phyloP scores from a whole-genome alignment of 306 rosid species.

The Cicer judaicum region DNA sequence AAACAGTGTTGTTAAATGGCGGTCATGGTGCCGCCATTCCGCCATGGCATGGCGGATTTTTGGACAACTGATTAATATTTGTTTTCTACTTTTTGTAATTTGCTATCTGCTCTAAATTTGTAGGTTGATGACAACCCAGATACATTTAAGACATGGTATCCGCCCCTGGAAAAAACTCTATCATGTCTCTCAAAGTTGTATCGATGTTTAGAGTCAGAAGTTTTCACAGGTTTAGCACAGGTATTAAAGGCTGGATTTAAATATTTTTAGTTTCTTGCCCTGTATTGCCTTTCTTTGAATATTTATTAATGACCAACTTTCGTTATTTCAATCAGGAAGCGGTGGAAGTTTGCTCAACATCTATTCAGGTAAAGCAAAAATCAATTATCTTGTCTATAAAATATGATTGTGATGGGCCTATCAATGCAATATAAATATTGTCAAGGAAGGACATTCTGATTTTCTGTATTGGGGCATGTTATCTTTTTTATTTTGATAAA shows the following conservation, averaged over 20 bases:
- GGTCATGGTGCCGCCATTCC: too few relatives aligned
- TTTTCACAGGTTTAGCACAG: constrained; percentile 99
- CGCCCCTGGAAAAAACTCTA: constrained; percentile 89
- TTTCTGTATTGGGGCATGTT: constrained; percentile 4
- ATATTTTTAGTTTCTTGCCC: constrained; percentile 23
- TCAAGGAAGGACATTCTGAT: background rate
- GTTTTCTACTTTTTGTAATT: constrained; percentile 26
- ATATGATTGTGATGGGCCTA: constrained; percentile 25
- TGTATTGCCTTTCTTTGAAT: constrained; percentile 31
- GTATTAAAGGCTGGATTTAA: constrained; percentile 51
- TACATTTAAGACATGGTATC: constrained; percentile 86
- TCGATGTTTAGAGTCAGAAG: constrained; percentile 87
- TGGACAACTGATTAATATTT: too few relatives aligned
- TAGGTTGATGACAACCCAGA: constrained; percentile 81
- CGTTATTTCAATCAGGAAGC: constrained; percentile 75
- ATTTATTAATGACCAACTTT: constrained; percentile 30
- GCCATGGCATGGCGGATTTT: background rate
- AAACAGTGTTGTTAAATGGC: background rate
- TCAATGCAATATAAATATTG: constrained; percentile 31
- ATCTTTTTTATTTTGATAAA: background rate
- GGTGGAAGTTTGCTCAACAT: constrained; percentile 87
- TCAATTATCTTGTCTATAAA: constrained; percentile 6
- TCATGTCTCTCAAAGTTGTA: constrained; percentile 95
- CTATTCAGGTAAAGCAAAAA: constrained; percentile 70
- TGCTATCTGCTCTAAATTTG: constrained; percentile 41